phyloP scores from a whole-genome alignment of 2,329 filamentous ascomycete species.

The Fusarium caatingaense region DNA sequence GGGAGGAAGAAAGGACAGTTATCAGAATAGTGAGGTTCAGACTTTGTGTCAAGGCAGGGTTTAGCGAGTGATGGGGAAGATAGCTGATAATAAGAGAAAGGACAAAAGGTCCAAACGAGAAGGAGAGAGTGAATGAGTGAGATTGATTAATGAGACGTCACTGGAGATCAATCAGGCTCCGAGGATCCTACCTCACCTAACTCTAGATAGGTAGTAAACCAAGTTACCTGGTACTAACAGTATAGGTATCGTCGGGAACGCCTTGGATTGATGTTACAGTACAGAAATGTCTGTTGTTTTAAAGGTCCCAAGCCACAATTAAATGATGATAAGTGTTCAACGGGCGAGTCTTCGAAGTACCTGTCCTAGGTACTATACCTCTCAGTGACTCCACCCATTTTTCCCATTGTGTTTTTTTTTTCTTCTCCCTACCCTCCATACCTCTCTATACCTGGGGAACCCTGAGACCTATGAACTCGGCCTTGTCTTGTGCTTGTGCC shows the following conservation, averaged over 20 bases:
- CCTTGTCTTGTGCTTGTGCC: slow-evolving; percentile 3
- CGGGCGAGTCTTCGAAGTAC: background rate
- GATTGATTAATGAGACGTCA: slow-evolving; percentile 39
- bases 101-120: background rate
- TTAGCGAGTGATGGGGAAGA: slow-evolving; percentile 30
- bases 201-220: no score
- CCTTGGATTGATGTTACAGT: slow-evolving; percentile 14
- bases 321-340: slow-evolving; percentile 20
- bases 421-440: background rate
- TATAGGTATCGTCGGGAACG: slow-evolving; percentile 1
- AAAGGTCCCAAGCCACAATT: slow-evolving; percentile 19
- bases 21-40: background rate
- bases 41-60: slow-evolving; percentile 21
- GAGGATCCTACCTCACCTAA: slow-evolving; percentile 23
- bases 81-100: slow-evolving; percentile 5
- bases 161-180: slow-evolving; percentile 44
- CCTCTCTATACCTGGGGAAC: slow-evolving; percentile 21
- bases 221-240: background rate
- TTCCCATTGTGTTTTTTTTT: background rate
- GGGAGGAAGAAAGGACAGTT: slow-evolving; percentile 3
- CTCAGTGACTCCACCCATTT: slow-evolving; percentile 9
- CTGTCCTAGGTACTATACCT: background rate
- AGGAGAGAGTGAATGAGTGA: slow-evolving; percentile 14
- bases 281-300: background rate
- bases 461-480: slow-evolving; percentile 14